Evolutionary conservation across 1,284 basidiomycete species (phyloP).

Genomic region (Austroboletus novae-zelandiae): DNA sequence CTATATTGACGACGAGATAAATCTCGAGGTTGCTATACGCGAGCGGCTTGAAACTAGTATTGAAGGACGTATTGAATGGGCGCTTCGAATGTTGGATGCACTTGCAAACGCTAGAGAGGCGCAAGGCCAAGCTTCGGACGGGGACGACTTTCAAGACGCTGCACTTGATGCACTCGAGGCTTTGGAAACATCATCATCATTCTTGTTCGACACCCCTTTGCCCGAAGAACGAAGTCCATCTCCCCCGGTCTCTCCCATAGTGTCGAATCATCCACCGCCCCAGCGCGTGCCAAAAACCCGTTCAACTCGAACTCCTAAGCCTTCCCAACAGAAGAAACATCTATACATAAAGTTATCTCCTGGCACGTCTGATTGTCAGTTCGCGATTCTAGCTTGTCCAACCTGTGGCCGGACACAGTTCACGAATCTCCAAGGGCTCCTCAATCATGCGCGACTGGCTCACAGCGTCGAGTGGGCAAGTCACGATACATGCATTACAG

Average conservation of each 20-base stretch:
- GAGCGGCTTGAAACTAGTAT: slow-evolving; percentile 53
- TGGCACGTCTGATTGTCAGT: slow-evolving; percentile 31
- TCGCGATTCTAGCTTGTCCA: slow-evolving; percentile 56
- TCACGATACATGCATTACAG: slow-evolving; percentile 71
- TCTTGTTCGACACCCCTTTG: slow-evolving; percentile 42
- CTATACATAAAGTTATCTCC: slow-evolving; percentile 43
- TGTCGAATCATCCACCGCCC: slow-evolving; percentile 10
- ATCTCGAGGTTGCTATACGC: slow-evolving; percentile 62
- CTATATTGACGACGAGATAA: slow-evolving; percentile 47
- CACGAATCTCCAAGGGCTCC: slow-evolving; percentile 69
- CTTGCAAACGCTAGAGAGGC: slow-evolving; percentile 31
- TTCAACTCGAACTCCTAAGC: slow-evolving; percentile 33
- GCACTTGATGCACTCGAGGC: slow-evolving; percentile 56
- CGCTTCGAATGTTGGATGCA: slow-evolving; percentile 52
- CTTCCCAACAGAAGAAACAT: slow-evolving; percentile 39
- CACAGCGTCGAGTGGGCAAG: slow-evolving; percentile 69
- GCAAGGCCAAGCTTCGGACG: slow-evolving; percentile 14
- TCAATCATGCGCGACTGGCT: slow-evolving; percentile 70
- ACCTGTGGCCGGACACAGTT: slow-evolving; percentile 62
- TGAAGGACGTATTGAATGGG: slow-evolving; percentile 67
- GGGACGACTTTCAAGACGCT: slow-evolving; percentile 43
- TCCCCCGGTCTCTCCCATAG: slow-evolving; percentile 19
- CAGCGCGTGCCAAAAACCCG: slow-evolving; percentile 36
- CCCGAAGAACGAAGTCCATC: slow-evolving; percentile 32
- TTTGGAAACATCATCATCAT: slow-evolving; percentile 50